These are phyloP conservation scores for Paramecium pentaurelia DNA, from an alignment of 73 alveolate genomes.

Conservation along the genomic window DNA sequence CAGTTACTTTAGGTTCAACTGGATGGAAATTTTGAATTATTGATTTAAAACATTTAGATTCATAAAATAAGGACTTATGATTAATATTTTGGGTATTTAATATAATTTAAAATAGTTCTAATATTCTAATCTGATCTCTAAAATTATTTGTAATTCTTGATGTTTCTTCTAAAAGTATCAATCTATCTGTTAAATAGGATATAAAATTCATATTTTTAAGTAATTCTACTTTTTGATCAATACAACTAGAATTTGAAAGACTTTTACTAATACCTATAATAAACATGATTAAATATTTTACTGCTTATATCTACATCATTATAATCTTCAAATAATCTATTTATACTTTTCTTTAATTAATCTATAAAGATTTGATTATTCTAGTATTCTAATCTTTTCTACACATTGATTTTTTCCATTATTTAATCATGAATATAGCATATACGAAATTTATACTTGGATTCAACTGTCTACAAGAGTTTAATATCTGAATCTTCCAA, in stretches of 20 bases:
- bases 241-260: background rate
- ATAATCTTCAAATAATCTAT: background rate
- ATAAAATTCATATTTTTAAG: background rate
- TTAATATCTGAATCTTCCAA: background rate
- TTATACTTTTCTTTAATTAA: background rate
- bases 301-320: background rate
- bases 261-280: background rate
- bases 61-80: background rate
- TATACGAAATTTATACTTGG: background rate
- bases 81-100: background rate
- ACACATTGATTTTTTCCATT: background rate
- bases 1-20: slow-evolving; percentile 7
- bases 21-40: background rate
- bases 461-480: background rate
- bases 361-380: background rate
- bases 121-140: background rate
- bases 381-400: background rate
- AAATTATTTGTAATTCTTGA: background rate
- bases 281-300: background rate
- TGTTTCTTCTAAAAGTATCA: background rate
- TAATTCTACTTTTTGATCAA: background rate
- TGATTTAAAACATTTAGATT: background rate
- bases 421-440: background rate
- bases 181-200: background rate
- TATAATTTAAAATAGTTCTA: background rate